Evolutionary conservation across 352 stramenopile genomes (phyloP).

Genomic region (Phytophthora pisi): DNA sequence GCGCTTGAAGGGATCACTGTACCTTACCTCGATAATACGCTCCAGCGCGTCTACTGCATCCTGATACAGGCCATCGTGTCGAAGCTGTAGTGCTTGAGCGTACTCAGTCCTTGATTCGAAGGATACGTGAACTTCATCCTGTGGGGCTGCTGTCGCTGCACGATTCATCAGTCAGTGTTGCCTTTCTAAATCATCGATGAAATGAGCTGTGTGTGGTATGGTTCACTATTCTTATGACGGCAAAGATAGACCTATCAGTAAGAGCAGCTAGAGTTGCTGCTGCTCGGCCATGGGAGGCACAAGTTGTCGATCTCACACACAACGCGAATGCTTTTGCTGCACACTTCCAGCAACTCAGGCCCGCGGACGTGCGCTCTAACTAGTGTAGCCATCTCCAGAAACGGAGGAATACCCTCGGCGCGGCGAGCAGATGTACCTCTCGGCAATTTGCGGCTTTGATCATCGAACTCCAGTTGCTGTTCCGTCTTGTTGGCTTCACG

Average conservation of each 20-base stretch:
- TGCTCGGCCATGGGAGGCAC: slow-evolving; percentile 15
- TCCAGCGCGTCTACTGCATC: slow-evolving; percentile 49
- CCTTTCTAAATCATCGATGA: slow-evolving; percentile 6
- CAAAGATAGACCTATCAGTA: slow-evolving; percentile 10
- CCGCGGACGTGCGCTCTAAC: slow-evolving; percentile 39
- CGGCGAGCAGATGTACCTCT: slow-evolving; percentile 43
- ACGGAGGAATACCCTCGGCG: slow-evolving; percentile 20
- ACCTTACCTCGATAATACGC: slow-evolving; percentile 51
- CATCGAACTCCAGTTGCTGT: slow-evolving; percentile 64
- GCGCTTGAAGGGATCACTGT: not conserved
- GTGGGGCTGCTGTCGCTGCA: not conserved
- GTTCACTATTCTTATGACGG: slow-evolving; percentile 9
- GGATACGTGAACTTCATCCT: slow-evolving; percentile 9
- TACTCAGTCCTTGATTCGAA: slow-evolving; percentile 37
- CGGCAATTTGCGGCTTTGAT: slow-evolving; percentile 49
- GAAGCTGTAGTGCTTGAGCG: slow-evolving; percentile 39
- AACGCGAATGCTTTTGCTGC: slow-evolving; percentile 39
- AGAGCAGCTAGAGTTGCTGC: not conserved
- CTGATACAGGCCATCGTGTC: slow-evolving; percentile 45
- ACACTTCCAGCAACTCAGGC: slow-evolving; percentile 53
- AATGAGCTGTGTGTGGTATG: not conserved
- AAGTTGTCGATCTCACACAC: slow-evolving; percentile 64
- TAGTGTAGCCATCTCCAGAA: slow-evolving; percentile 34
- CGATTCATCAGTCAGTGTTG: slow-evolving; percentile 14
- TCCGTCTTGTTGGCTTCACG: slow-evolving; percentile 54